These are phyloP conservation scores for Marasmius sp. DNA, from an alignment of 1,284 basidiomycete genomes.

Conservation along the genomic window DNA sequence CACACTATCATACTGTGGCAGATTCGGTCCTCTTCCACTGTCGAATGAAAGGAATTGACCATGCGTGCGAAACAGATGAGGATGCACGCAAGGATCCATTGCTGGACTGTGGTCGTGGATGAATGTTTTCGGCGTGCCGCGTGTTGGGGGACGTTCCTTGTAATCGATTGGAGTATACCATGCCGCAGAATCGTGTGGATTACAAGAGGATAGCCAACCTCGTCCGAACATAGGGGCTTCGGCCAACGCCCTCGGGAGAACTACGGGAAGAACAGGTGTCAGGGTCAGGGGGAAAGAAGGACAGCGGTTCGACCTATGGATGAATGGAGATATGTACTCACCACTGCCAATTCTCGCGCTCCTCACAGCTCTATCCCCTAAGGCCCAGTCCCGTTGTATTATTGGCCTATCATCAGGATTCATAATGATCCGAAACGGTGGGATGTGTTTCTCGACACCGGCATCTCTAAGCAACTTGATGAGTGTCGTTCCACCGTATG, in stretches of 20 bases:
- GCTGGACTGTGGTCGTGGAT: slow-evolving; percentile 45
- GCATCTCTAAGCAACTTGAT: slow-evolving; percentile 28
- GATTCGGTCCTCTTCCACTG: slow-evolving; percentile 39
- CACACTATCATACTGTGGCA: slow-evolving; percentile 15
- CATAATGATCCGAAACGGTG: slow-evolving; percentile 36
- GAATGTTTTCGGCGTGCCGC: slow-evolving; percentile 34
- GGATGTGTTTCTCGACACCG: slow-evolving; percentile 30
- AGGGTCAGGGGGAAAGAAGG: neutral
- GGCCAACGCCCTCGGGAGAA: neutral
- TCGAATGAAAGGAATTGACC: slow-evolving; percentile 49
- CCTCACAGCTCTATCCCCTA: slow-evolving; percentile 34
- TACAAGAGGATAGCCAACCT: slow-evolving; percentile 35
- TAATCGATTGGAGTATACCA: slow-evolving; percentile 18
- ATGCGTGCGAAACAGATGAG: slow-evolving; percentile 46
- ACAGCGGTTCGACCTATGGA: neutral
- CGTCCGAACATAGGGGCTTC: neutral
- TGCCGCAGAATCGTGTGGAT: slow-evolving; percentile 38
- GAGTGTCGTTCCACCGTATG: slow-evolving; percentile 24
- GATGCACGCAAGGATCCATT: slow-evolving; percentile 64
- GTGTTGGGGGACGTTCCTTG: neutral
- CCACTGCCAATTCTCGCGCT: slow-evolving; percentile 30
- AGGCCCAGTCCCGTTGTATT: slow-evolving; percentile 34
- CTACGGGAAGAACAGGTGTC: neutral
- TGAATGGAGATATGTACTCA: slow-evolving; percentile 27
- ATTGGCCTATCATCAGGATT: slow-evolving; percentile 43